Evolutionary conservation across 331 rosid genomes (phyloP), one percentile per base, ranked within the genome.

Genomic region (Prunus yedoensis): DNA sequence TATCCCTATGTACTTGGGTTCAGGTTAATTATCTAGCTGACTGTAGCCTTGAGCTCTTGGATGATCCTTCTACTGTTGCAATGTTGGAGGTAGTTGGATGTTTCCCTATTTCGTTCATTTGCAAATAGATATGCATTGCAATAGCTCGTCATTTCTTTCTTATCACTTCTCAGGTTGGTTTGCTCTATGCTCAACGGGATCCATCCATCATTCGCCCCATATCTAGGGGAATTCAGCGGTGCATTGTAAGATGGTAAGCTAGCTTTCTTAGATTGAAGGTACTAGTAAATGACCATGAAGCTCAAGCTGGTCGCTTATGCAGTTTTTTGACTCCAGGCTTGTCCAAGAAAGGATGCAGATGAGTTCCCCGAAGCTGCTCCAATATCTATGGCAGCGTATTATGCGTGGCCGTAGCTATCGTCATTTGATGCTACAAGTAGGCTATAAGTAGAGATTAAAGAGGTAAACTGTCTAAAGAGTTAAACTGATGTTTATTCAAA

Each of bases 371-470:
- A 71, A 81, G n/a, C 49, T 54, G 66, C 80, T 92, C 69, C 83
- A 38, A 80, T 95, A 83, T 86, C 64, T 73, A 53, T 95, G 96
- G 97, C 99, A 95, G 67, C 77, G 96, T 83, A 65, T 70, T 77
- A 71, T 92, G 21, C 88, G 96, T 2, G 99, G 99, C 32, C 99
- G 97, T 69, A 89, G 89, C 85, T 95, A 95, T 87, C 99, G 96
- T 76, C 99, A 95, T 87, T 80, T 95, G 87, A 89, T 95, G 97
- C 83, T 86, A 68, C 84, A 92, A 88, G 23, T 76, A 59, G 96
- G 97, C 79, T 87, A 86, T 25, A 94, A 94, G 79, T 90, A 92
- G 86, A 79, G 66, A 46, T 43, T 69, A 68, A 27, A 74, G 74
- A 87, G 82, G 94, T 88, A 74, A 43, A 64, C 28, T 47, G 21